phyloP scores from a whole-genome alignment of 2,329 filamentous ascomycete genomes.

The Penicillium sumatraense region DNA sequence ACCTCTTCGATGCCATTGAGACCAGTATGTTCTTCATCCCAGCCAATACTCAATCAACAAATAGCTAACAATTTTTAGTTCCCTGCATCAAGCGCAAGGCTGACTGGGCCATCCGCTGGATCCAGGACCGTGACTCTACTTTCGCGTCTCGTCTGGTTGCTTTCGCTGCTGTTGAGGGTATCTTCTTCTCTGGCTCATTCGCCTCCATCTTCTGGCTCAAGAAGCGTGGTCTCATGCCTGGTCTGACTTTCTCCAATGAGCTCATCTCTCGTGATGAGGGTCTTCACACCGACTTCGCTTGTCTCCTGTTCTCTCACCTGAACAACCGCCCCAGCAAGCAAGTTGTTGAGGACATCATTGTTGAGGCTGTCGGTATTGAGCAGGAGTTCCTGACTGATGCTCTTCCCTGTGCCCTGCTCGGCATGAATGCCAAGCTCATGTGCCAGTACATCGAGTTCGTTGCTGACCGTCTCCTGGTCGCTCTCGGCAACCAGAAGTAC shows the following conservation, averaged over 20 bases:
- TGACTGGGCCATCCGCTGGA: slow-evolving; percentile 96
- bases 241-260: slow-evolving; percentile 98
- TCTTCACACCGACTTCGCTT: slow-evolving; percentile 98
- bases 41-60: too few species aligned
- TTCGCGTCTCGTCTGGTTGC: slow-evolving; percentile 95
- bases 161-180: slow-evolving; percentile 97
- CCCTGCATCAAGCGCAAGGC: slow-evolving; percentile 98
- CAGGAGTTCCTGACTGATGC: slow-evolving; percentile 98
- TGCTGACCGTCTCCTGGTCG: slow-evolving; percentile 88
- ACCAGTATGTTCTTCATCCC: slow-evolving; percentile 71
- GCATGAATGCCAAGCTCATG: slow-evolving; percentile 98
- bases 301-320: slow-evolving; percentile 94
- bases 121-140: slow-evolving; percentile 87
- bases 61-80: slow-evolving; percentile 57
- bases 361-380: slow-evolving; percentile 91
- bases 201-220: slow-evolving; percentile 99
- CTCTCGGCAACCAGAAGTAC: slow-evolving; percentile 91
- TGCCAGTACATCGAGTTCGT: slow-evolving; percentile 99
- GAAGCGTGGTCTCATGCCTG: slow-evolving; percentile 99
- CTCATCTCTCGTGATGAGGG: slow-evolving; percentile 99
- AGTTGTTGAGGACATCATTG: slow-evolving; percentile 84
- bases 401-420: slow-evolving; percentile 86
- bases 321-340: slow-evolving; percentile 86
- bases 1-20: slow-evolving; percentile 98
- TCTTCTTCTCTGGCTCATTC: slow-evolving; percentile 99